Evolutionary conservation across 2,329 filamentous ascomycete genomes (phyloP), one percentile per base, ranked within the genome.

Genomic region (Tolypocladium pustulatum): DNA sequence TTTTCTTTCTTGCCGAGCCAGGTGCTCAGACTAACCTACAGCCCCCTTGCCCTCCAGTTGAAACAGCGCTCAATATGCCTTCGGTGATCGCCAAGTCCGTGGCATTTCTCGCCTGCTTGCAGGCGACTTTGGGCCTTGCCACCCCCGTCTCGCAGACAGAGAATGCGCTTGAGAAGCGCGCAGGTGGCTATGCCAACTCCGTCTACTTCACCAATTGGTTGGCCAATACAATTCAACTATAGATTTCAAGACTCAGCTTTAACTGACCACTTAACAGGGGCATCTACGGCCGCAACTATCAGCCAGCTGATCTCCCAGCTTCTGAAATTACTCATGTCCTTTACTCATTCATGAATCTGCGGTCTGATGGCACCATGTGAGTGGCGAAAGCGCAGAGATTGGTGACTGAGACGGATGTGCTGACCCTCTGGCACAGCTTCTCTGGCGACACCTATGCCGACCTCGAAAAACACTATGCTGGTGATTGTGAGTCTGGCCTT

Each of bases 291-390:
- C 82, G 90, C 56, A 83, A 89, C 64, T 90, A 88, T 69, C 81
- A 88, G 58, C 87, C 89, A 0, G 80, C 87, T 56, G 78, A 90
- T 64, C 78, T 96, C 10, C 87, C 87, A 0, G 83, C 79, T 30
- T 78, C 83, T 2, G 78, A 90, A 62, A 75, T 96, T 56, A 93
- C 88, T 0, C 89, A 94, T 65, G 78, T 96, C 1, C 78, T 96
- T 2, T 96, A 84, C 67, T 81, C 91, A 2, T 96, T 96, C 72
- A 88, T 90, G 66, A 92, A 95, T 67, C 72, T 95, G 22, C 77
- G 78, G 10, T 70, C 81, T 0, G 82, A 87, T 57, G 91, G 91
- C 38, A 87, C 89, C 65, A 88, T 93, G 73, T 87, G 80, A 67
- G 78, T 70, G 8, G 17, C 15, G 5, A 1, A 15, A 20, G 17